These are phyloP conservation scores for Euphorbia lathyris DNA, from an alignment of 345 rosid genomes.

Conservation along the genomic window DNA sequence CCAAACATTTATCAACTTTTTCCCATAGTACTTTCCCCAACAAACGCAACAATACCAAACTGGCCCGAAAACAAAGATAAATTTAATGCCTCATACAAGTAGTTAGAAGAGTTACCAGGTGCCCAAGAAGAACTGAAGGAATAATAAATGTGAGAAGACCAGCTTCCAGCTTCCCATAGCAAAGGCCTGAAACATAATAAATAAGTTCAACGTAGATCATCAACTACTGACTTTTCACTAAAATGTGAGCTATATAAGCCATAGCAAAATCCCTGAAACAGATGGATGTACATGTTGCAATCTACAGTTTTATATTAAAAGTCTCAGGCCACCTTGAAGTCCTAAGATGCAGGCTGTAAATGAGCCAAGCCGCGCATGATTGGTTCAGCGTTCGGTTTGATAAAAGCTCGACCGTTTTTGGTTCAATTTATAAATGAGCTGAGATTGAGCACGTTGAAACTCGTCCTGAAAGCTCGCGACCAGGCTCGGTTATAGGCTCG, in stretches of 20 bases:
- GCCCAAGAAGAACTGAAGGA: slow-evolving; percentile 81
- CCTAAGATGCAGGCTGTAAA: no score
- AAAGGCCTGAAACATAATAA: slow-evolving; percentile 56
- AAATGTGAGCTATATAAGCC: background rate
- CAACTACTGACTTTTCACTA: background rate
- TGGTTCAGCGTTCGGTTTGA: no score
- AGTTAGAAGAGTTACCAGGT: slow-evolving; percentile 54
- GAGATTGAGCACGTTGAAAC: no score
- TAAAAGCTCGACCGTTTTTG: no score
- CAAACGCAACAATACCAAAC: no score
- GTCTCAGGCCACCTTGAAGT: background rate
- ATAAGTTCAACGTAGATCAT: background rate
- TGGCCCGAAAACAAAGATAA: background rate
- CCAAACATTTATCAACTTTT: no score
- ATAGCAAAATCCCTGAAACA: background rate
- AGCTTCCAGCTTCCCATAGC: slow-evolving; percentile 96
- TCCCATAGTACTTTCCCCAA: no score
- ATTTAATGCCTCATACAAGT: background rate
- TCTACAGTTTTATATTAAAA: background rate
- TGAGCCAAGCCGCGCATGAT: no score
- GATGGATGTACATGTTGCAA: background rate
- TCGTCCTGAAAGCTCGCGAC: no score
- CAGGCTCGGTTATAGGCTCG: no score
- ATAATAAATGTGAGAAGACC: slow-evolving; percentile 81
- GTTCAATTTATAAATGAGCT: no score